Evolutionary conservation across 495 filamentous ascomycete genomes (phyloP).

Genomic region (Penicillium lagena): DNA sequence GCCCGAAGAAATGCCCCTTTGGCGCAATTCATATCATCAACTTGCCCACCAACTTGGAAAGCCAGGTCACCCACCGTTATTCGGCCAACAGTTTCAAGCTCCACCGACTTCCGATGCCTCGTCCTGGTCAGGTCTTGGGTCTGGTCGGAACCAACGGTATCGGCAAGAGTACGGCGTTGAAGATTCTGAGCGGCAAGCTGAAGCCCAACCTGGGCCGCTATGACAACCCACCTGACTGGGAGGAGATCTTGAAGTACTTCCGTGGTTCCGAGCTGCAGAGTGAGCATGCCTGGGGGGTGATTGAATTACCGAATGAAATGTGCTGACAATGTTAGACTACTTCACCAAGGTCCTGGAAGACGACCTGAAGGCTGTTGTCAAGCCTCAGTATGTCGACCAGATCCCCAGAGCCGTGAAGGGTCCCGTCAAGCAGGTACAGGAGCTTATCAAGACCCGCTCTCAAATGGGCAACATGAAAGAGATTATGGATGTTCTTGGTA

Average conservation of each 20-base stretch:
- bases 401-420: conserved; percentile 86
- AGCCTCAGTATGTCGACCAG: conserved; percentile 98
- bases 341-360: conserved; percentile 98
- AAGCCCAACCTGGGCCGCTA: conserved; percentile 95
- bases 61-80: conserved; percentile 95
- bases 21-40: conserved; percentile 99
- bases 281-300: conserved; percentile 28
- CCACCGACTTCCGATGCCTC: conserved; percentile 88
- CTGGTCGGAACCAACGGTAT: conserved; percentile 99
- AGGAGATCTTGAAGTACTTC: conserved; percentile 97
- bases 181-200: conserved; percentile 95
- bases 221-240: conserved; percentile 97
- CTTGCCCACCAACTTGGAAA: conserved; percentile 95
- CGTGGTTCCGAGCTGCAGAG: conserved; percentile 95
- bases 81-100: conserved; percentile 99
- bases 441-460: conserved; percentile 64
- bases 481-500: conserved; percentile 77
- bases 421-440: conserved; percentile 65
- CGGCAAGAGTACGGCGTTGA: conserved; percentile 96
- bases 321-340: conserved; percentile 61
- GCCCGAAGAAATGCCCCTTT: conserved; percentile 98
- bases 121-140: conserved; percentile 93
- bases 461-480: conserved; percentile 77
- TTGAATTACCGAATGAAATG: background rate
- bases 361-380: conserved; percentile 91